Evolutionary conservation across 345 rosid species (phyloP).

Genomic region (Eucalyptus polyanthemos): DNA sequence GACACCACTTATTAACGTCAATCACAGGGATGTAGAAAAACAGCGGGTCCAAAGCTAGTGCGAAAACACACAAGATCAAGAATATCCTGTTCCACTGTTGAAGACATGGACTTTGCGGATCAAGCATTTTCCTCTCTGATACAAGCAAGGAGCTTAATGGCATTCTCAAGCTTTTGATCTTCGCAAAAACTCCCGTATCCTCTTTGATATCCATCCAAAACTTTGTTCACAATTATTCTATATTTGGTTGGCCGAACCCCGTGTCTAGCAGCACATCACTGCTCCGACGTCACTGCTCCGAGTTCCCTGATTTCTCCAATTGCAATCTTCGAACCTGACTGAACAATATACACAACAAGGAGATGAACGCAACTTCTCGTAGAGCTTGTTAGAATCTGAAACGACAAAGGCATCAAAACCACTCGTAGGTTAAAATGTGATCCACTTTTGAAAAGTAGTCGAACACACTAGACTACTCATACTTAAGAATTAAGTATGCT

Average conservation of each 20-base stretch:
- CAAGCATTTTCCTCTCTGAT: conserved; percentile 17
- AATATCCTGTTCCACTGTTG: conserved; percentile 61
- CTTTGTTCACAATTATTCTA: conserved; percentile 8
- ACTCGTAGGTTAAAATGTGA: neutral
- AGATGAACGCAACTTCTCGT: neutral
- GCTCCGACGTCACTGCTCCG: neutral
- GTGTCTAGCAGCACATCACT: neutral
- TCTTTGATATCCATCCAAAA: conserved; percentile 8
- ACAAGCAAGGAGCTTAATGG: neutral
- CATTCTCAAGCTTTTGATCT: conserved; percentile 26
- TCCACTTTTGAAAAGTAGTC: too few relatives aligned
- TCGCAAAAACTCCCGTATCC: conserved; percentile 30
- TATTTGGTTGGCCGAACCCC: conserved; percentile 1
- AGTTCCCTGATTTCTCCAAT: conserved; percentile 9
- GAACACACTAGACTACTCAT: too few relatives aligned
- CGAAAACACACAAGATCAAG: conserved; percentile 37
- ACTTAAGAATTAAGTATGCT: too few relatives aligned
- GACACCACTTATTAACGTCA: conserved; percentile 17
- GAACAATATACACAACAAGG: neutral
- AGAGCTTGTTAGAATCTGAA: neutral
- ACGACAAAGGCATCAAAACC: neutral
- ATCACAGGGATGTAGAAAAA: conserved; percentile 69
- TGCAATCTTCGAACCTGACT: conserved; percentile 33
- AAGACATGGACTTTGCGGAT: conserved; percentile 52
- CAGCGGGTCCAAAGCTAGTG: conserved; percentile 57